Evolutionary conservation across 148 eudicot genomes (phyloP).

Genomic region (Mesembryanthemum crystallinum): DNA sequence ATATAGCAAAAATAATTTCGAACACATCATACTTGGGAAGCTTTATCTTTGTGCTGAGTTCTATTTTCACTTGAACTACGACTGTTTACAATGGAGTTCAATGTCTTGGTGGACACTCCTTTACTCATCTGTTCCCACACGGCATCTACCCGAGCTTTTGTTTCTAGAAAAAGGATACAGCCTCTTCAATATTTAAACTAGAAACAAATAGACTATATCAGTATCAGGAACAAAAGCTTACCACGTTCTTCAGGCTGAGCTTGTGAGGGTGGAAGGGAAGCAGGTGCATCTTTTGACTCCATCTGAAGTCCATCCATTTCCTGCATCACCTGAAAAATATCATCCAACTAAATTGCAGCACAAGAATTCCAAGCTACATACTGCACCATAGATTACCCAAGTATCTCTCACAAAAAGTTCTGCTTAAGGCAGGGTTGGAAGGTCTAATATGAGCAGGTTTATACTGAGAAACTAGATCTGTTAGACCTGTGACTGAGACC

Average conservation of each 20-base stretch:
- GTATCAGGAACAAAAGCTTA: conserved; percentile 18
- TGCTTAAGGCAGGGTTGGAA: neutral
- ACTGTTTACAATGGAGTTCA: conserved; percentile 51
- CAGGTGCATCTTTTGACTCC: conserved; percentile 37
- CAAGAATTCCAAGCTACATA: neutral
- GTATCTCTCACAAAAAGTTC: neutral
- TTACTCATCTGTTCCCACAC: conserved; percentile 92
- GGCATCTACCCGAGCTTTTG: conserved; percentile 79
- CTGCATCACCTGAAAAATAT: conserved; percentile 26
- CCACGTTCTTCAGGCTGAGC: conserved; percentile 47
- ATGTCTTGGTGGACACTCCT: conserved; percentile 66
- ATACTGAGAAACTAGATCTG: neutral
- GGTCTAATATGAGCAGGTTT: neutral
- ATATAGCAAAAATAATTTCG: neutral
- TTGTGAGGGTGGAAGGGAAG: conserved; percentile 30
- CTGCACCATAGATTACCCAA: neutral
- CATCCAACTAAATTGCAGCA: neutral
- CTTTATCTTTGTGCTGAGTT: conserved; percentile 36
- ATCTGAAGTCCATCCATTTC: conserved; percentile 30
- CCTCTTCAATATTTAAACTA: neutral
- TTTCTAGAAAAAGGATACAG: conserved; percentile 46
- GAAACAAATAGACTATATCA: neutral
- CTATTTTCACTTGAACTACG: conserved; percentile 31
- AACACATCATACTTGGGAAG: conserved; percentile 39
- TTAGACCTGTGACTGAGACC: neutral